Evolutionary conservation across 192 early-diverging fungal species (phyloP).

Genomic region (Umbelopsis sp.): DNA sequence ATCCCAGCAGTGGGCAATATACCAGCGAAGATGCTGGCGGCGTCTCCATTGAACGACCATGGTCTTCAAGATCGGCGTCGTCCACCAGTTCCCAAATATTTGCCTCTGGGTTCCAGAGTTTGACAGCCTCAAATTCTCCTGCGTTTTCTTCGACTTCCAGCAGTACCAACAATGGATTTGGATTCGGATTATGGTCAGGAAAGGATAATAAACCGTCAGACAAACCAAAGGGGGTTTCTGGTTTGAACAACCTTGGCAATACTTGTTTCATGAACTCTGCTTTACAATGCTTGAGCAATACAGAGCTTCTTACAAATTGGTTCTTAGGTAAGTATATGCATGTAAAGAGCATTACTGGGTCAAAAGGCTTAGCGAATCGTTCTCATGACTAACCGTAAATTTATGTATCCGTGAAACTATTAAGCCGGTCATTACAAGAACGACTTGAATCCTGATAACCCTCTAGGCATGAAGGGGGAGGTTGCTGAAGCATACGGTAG

Average conservation of each 20-base stretch:
- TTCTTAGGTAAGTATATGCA: conserved; percentile 47
- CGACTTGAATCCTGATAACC: conserved; percentile 73
- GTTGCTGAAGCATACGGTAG: conserved; percentile 71
- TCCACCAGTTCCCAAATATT: conserved; percentile 24
- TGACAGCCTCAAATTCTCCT: conserved; percentile 13
- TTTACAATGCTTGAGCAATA: conserved; percentile 86
- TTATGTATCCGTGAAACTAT: neutral
- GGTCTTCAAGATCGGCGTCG: neutral
- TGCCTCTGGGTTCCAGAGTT: conserved; percentile 15
- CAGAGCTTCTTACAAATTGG: conserved; percentile 63
- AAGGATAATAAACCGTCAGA: conserved; percentile 5
- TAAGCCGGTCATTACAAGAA: conserved; percentile 46
- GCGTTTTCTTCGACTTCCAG: conserved; percentile 3
- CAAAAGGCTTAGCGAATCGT: too few relatives aligned
- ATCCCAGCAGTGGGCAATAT: neutral
- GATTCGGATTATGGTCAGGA: conserved; percentile 18
- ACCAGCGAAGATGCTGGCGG: neutral
- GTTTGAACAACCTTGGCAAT: conserved; percentile 84
- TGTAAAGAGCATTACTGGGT: too few relatives aligned
- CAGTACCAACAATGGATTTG: conserved; percentile 15
- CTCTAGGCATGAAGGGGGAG: conserved; percentile 73
- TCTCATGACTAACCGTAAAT: too few relatives aligned
- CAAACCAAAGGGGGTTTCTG: conserved; percentile 54
- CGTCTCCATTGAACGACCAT: neutral
- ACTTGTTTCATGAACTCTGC: conserved; percentile 94